Base-by-base conservation (phyloP, 1,284 basidiomycete genomes). In the Fomitiporia mediterranea region DNA sequence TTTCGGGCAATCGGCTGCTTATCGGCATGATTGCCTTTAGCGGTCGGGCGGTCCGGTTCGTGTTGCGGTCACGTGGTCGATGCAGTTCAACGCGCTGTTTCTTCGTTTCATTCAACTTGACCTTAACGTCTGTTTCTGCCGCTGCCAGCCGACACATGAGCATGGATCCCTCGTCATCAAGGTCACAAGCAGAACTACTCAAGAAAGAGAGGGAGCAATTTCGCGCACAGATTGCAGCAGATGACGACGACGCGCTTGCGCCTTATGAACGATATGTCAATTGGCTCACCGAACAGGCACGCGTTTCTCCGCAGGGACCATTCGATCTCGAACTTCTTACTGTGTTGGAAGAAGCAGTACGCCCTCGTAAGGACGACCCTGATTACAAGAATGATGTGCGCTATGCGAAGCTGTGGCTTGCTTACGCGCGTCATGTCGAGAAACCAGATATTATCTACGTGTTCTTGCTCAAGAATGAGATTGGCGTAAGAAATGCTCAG, bases 361-460 rank as follows among this genome's bases (percentile, higher is more conserved):
- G 86, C 21, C 80, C 83, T 51, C 96, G 98, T 68, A 82, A 88
- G 58, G 79, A 83, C 25, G 91, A 95, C 65, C 74, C 80, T 32
- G 74, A 84, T 27, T 98, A 96, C 72, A 83, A 83, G 65, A 84
- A 86, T 60, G 95, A 98, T 73, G 72, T 90, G 53, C 81, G 95
- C 38, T 97, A 98, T 70, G 78, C 98, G 48, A 90, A 89, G 68
- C 71, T 96, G 30, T 97, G 94, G 94, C 81, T 85, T 15, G 74
- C 87, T 58, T 94, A 94, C 67, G 84, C 91, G 1, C 79, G 81
- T 47, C 79, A 83, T 61, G 78, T 89, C 23, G 77, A 83, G 61
- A 74, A 73, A 60, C 68, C 75, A 2, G 68, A 69, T 64, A 82
- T 73, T 46, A 81, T 93, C 57, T 93, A 88, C 71, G 74, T 82